These are phyloP conservation scores for Phragmites australis DNA, from an alignment of 176 grass and related monocot genomes.

Conservation along the genomic window DNA sequence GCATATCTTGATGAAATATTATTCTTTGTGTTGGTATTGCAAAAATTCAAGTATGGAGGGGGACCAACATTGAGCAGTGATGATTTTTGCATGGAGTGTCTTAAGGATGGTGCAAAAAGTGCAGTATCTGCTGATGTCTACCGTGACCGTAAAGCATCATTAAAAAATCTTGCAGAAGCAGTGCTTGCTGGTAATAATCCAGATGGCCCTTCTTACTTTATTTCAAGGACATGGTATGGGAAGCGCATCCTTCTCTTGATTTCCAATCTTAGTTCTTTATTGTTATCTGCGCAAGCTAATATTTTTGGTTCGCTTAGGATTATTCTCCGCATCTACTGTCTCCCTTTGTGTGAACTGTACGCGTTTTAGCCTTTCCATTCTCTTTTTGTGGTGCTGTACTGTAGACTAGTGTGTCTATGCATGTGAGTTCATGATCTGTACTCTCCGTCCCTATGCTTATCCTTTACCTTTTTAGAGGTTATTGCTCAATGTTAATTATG, in stretches of 20 bases:
- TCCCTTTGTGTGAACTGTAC: constrained; percentile 25
- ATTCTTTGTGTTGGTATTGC: constrained; percentile 8
- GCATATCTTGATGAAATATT: constrained; percentile 30
- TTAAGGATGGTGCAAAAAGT: constrained; percentile 76
- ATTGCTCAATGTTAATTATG: constrained; percentile 1
- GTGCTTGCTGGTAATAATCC: constrained; percentile 69
- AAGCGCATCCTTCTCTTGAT: constrained; percentile 29
- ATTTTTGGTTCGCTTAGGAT: neutral
- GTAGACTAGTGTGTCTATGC: constrained; percentile 20
- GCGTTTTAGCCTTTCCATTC: neutral
- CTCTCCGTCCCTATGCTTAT: neutral
- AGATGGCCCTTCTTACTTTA: constrained; percentile 69
- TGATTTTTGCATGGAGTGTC: constrained; percentile 74
- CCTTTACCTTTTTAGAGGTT: constrained; percentile 21
- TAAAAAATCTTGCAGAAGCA: constrained; percentile 84
- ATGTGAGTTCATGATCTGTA: constrained; percentile 4
- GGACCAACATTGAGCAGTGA: constrained; percentile 70
- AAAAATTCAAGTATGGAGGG: constrained; percentile 77
- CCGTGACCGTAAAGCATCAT: constrained; percentile 86
- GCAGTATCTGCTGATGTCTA: constrained; percentile 85
- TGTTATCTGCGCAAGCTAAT: constrained; percentile 14
- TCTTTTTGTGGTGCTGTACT: neutral
- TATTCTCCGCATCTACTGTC: neutral
- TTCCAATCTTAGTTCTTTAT: constrained; percentile 14
- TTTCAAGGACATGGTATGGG: constrained; percentile 83